A percentile compares a stretch with the other conserved stretches of the same genome.
These are phyloP conservation scores for Paxillus involutus DNA, from an alignment of 768 basidiomycete genomes.

Conservation along the genomic window DNA sequence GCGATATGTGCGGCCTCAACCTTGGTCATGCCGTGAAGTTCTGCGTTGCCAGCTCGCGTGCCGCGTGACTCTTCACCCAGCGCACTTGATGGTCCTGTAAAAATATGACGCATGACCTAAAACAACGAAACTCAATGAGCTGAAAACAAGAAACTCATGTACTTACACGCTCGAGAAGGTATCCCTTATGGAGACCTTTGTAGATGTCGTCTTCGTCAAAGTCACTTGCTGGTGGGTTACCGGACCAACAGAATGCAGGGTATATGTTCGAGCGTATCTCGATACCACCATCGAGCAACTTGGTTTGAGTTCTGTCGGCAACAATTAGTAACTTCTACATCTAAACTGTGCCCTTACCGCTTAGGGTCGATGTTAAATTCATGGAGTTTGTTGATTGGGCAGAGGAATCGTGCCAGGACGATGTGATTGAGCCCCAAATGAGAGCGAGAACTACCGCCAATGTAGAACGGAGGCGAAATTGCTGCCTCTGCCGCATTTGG, in stretches of 20 bases:
- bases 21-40: neutral
- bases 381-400: neutral
- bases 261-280: neutral
- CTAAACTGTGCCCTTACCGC: neutral
- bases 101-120: slow-evolving; percentile 2
- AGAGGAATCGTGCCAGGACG: neutral
- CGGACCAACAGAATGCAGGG: slow-evolving; percentile 3
- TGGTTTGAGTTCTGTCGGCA: neutral
- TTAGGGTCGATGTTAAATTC: neutral
- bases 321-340: too few species aligned
- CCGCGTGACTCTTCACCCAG: neutral
- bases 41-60: neutral
- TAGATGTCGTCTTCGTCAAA: neutral
- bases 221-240: neutral
- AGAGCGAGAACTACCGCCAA: neutral
- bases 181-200: slow-evolving; percentile 2
- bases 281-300: slow-evolving; percentile 1
- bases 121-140: neutral
- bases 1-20: slow-evolving; percentile 4
- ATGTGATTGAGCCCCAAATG: slow-evolving; percentile 7
- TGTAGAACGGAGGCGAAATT: neutral
- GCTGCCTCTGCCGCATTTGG: neutral
- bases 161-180: slow-evolving; percentile 2
- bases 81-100: neutral
- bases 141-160: neutral